Conservation (phyloP, 495 filamentous ascomycete species). For the Annulohypoxylon maeteangense region DNA sequence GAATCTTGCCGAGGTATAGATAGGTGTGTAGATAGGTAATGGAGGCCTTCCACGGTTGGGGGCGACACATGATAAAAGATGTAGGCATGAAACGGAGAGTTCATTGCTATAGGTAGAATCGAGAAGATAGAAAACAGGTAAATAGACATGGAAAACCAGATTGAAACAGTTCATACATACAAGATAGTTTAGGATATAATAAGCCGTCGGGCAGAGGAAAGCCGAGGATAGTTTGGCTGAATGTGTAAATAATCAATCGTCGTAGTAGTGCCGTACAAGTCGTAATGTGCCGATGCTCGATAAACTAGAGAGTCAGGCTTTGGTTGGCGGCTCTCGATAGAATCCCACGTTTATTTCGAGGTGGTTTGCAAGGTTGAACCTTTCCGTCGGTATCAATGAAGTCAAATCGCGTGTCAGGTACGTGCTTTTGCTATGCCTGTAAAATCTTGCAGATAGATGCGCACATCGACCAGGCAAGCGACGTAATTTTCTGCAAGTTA, state of each 20-base stretch:
- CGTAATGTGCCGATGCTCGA: constrained; percentile 10
- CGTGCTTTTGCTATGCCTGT: constrained; percentile 37
- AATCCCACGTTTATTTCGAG: constrained; percentile 39
- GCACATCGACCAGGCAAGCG: constrained; percentile 39
- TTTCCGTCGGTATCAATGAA: constrained; percentile 37
- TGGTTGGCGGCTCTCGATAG: constrained; percentile 34
- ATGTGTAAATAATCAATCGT: constrained; percentile 18
- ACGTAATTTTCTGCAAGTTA: constrained; percentile 47
- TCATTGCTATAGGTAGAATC: constrained; percentile 1
- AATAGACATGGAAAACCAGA: not conserved
- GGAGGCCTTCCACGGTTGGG: constrained; percentile 6
- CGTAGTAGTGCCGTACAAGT: constrained; percentile 3
- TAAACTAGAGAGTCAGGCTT: constrained; percentile 17
- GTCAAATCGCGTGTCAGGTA: constrained; percentile 42
- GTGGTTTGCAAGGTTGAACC: constrained; percentile 45
- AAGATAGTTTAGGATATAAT: constrained; percentile 13
- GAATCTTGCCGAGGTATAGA: constrained; percentile 23
- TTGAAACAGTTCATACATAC: constrained; percentile 13
- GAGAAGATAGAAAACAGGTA: not conserved
- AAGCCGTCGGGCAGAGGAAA: not conserved
- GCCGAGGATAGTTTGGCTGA: constrained; percentile 5
- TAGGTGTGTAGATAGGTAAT: constrained; percentile 8
- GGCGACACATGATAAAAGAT: not conserved
- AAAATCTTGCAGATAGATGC: constrained; percentile 41
- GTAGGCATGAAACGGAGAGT: not conserved